A percentile compares a stretch with the other conserved stretches of the same genome.
These are phyloP conservation scores for Rhizomucor pusillus DNA, from an alignment of 371 early-diverging fungal species.

Conservation along the genomic window DNA sequence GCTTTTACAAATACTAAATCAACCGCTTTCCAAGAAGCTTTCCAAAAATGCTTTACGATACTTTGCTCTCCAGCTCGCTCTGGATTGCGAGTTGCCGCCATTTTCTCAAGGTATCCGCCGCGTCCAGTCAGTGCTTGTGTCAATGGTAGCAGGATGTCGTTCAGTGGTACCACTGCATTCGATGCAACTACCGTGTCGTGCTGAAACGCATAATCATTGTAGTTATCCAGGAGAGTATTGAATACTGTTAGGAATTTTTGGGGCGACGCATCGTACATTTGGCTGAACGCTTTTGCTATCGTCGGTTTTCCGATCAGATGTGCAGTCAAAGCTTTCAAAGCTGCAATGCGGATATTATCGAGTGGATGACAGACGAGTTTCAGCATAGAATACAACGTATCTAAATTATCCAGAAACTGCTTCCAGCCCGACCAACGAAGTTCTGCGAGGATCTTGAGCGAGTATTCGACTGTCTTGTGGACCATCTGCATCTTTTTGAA, in stretches of 20 bases:
- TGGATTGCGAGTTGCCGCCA: too few relatives aligned
- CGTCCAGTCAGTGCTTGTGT: conserved; percentile 13
- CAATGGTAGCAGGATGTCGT: conserved; percentile 5
- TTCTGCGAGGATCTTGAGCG: neutral
- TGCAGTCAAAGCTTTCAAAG: conserved; percentile 5
- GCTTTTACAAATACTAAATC: conserved; percentile 23
- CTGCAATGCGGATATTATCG: conserved; percentile 12
- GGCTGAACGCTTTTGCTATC: conserved; percentile 1
- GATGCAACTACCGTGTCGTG: conserved; percentile 15
- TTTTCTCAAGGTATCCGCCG: neutral
- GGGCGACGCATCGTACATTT: conserved; percentile 4
- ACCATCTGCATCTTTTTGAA: neutral
- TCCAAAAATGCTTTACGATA: conserved; percentile 29
- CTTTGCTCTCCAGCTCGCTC: conserved; percentile 18
- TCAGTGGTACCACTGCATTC: conserved; percentile 12
- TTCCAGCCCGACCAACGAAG: neutral
- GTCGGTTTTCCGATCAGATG: neutral
- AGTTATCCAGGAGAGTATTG: conserved; percentile 21
- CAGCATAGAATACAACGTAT: neutral
- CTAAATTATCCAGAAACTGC: neutral
- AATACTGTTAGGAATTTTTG: conserved; percentile 17
- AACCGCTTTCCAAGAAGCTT: conserved; percentile 29
- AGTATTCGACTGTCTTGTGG: neutral
- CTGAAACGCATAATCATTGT: conserved; percentile 19
- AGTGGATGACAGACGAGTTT: neutral